phyloP scores from a whole-genome alignment of 345 rosid genomes.

The Gossypium thurberi region DNA sequence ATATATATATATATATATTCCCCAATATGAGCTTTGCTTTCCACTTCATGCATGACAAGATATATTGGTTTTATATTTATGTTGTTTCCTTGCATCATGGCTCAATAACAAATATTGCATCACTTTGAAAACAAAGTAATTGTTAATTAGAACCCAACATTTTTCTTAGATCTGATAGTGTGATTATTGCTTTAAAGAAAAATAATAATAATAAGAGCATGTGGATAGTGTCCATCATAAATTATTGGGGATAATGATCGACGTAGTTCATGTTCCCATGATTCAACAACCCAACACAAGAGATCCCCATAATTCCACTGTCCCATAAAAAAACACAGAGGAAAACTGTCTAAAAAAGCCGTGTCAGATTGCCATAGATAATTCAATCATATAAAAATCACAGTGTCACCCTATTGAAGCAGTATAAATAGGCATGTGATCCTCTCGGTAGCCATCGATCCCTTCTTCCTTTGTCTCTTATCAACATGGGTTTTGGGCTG shows the following conservation, averaged over 20 bases:
- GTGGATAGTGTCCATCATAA: not conserved
- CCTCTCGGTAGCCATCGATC: conserved; percentile 17
- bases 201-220: not conserved
- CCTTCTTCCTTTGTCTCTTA: not conserved
- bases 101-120: not conserved
- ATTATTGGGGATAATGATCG: not conserved
- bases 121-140: not conserved
- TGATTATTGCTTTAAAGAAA: not conserved
- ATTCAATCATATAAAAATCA: conserved; percentile 5
- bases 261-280: conserved; percentile 2
- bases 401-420: conserved; percentile 19
- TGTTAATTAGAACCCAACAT: not conserved
- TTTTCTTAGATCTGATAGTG: not conserved
- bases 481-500: conserved; percentile 16
- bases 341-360: conserved; percentile 22
- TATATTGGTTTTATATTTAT: not conserved
- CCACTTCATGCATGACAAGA: not conserved
- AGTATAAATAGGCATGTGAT: conserved; percentile 42
- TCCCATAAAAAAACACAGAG: conserved; percentile 14
- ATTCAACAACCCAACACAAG: conserved; percentile 23
- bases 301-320: conserved; percentile 14
- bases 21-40: not conserved
- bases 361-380: conserved; percentile 26
- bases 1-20: not conserved
- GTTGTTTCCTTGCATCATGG: not conserved